Base-by-base conservation (phyloP, 371 early-diverging fungal genomes). In the Apophysomyces trapeziformis region DNA sequence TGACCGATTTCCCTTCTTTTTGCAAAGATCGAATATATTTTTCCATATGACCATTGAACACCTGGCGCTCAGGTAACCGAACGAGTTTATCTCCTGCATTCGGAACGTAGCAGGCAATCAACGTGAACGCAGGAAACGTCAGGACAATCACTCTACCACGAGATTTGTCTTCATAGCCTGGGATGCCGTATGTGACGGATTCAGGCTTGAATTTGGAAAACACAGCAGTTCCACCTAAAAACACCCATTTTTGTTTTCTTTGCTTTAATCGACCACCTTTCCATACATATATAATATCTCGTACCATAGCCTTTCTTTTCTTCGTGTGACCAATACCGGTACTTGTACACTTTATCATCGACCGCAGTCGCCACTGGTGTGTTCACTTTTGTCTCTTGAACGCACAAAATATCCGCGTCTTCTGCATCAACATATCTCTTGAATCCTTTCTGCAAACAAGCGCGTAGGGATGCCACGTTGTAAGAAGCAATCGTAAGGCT, bases 341-440 rank as follows among this genome's bases (percentile, higher is more conserved):
- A 87, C 56, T 89, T 91, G 71, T 91, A 94, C 35, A 74, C 72
- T 64, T 85, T 79, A 41, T 85, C 79, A 64, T 86, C 78, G 14
- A 93, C 74, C 18, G 74, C 78, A 14, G 69, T 79, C 1, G 73
- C 64, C 36, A 70, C 38, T 14, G 88, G 81, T 57, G 79, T 81
- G 68, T 89, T 89, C 18, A 92, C 73, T 72, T 96, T 96, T 44
- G 93, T 93, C 68, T 96, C 96, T 71, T 95, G 95, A 16, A 96
- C 56, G 70, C 92, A 94, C 4, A 96, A 54, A 36, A 96, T 83
- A 73, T 94, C 95, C 0, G 96, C 88, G 60, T 94, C 79, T 70
- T 96, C 96, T 0, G 92, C 92, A 8, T 80, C 82, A 46, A 95
- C 70, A 65, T 95, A 95, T 12, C 75, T 76, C 39, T 85, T 84